Base-by-base conservation (phyloP, 2,329 filamentous ascomycete species). In the Aspergillus versicolor region DNA sequence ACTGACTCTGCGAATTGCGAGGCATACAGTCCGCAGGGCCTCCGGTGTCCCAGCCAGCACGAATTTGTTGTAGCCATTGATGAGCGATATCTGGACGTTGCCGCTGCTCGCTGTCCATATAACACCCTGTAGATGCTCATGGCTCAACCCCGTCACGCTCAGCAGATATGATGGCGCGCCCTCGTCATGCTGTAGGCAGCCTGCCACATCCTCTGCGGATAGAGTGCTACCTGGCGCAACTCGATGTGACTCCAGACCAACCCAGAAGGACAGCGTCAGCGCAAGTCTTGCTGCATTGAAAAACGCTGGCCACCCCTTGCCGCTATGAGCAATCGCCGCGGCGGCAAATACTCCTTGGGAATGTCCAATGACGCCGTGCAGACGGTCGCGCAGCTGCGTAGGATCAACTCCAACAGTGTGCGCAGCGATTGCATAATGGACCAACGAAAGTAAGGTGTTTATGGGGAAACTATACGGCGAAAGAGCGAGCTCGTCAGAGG, bases 271-370 rank as follows among this genome's bases (percentile, higher is more conserved):
- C 2, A 71, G 63, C n/a, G 62, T 61, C 5, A 74, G 48, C 9
- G 63, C 67, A 17, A 68, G 64, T 42, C 59, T 61, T 1, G 68
- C 66, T 15, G 66, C 62, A 1, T 58, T 55, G 12, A 67, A 60
- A 54, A 73, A 74, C 13, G 63, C 62, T 15, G 68, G 64, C 73
- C 73, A 76, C 8, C 46, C 46, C 3, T 63, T 62, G 5, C 61
- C 60, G 1, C 65, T 66, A 1, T 62, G 63, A 1, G 74, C 65
- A 5, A 75, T 62, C 12, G 64, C 65, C 9, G 72, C 67, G 1
- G 74, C 73, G 11, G 72, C 65, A 22, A 75, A 65, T 15, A 76
- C 64, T 19, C 74, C 74, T 47, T 77, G 74, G 3, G 71, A 74
- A 52, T 76, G 74, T 4, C 74, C 74, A 6, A 47, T 48, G 12